phyloP scores from a whole-genome alignment of 148 eudicot species.

The Beta vulgaris region DNA sequence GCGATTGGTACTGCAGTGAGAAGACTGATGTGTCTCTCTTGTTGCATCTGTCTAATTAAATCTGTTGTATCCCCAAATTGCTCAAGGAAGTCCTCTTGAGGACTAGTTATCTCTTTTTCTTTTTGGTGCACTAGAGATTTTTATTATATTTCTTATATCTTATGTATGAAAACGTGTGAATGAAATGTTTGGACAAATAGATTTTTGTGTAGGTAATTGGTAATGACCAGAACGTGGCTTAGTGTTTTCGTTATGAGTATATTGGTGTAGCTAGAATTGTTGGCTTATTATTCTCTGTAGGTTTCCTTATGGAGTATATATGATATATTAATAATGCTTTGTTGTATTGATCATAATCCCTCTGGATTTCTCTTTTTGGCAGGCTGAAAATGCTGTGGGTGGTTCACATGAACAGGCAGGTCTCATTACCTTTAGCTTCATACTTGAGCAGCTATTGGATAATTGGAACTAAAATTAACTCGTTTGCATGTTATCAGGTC shows the following conservation, averaged over 20 bases:
- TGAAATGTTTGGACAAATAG: neutral
- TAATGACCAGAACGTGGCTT: neutral
- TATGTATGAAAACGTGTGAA: neutral
- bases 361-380: constrained; percentile 1
- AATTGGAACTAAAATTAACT: neutral
- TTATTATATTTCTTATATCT: neutral
- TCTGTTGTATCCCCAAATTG: neutral
- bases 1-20: neutral
- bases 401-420: constrained; percentile 72
- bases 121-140: neutral
- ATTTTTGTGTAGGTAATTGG: neutral
- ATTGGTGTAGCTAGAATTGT: neutral
- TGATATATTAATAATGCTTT: neutral
- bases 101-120: neutral
- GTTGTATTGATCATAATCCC: neutral
- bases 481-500: constrained; percentile 34
- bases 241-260: neutral
- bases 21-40: neutral
- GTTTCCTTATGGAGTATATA: neutral
- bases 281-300: neutral
- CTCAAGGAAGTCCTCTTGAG: neutral
- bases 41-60: too few species aligned
- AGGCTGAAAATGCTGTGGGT: constrained; percentile 27
- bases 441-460: neutral
- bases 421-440: constrained; percentile 8